phyloP scores from a whole-genome alignment of 2,329 filamentous ascomycete species.

The Fusarium stilboides region DNA sequence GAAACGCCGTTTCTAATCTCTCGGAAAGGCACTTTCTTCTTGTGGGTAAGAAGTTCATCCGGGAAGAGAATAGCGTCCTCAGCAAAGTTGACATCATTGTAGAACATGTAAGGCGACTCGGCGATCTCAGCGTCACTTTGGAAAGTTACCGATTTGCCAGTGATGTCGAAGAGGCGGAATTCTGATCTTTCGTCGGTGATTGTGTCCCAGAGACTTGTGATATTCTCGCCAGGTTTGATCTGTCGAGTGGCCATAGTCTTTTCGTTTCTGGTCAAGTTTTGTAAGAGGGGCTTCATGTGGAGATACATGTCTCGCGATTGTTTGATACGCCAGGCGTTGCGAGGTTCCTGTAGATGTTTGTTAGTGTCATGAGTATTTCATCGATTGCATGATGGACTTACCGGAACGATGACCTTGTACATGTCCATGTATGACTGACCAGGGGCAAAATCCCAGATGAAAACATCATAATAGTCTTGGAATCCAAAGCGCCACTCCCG shows the following conservation, averaged over 20 bases:
- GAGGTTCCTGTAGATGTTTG: slow-evolving; percentile 42
- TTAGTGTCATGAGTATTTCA: neutral
- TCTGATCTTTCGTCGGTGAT: slow-evolving; percentile 37
- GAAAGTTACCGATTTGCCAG: slow-evolving; percentile 9
- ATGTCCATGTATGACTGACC: slow-evolving; percentile 22
- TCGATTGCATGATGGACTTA: neutral
- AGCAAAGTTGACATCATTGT: slow-evolving; percentile 43
- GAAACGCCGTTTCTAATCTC: slow-evolving; percentile 45
- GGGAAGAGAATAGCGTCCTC: slow-evolving; percentile 50
- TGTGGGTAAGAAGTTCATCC: slow-evolving; percentile 38
- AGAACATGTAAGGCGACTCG: slow-evolving; percentile 44
- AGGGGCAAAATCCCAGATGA: slow-evolving; percentile 50
- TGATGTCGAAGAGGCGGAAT: slow-evolving; percentile 33
- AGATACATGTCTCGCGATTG: slow-evolving; percentile 43
- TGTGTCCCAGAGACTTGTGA: slow-evolving; percentile 45
- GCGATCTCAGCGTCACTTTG: slow-evolving; percentile 12
- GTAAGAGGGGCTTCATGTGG: slow-evolving; percentile 45
- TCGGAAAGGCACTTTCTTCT: slow-evolving; percentile 38
- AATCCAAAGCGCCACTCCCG: slow-evolving; percentile 50
- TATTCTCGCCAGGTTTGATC: slow-evolving; percentile 45
- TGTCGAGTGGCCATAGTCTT: slow-evolving; percentile 46
- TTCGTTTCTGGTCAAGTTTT: slow-evolving; percentile 41
- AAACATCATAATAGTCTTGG: slow-evolving; percentile 51
- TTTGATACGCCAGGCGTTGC: slow-evolving; percentile 47
- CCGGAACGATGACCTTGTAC: slow-evolving; percentile 43